These are phyloP conservation scores for Pseudocercospora pini-densiflorae DNA, from an alignment of 2,329 filamentous ascomycete species.

Conservation along the genomic window DNA sequence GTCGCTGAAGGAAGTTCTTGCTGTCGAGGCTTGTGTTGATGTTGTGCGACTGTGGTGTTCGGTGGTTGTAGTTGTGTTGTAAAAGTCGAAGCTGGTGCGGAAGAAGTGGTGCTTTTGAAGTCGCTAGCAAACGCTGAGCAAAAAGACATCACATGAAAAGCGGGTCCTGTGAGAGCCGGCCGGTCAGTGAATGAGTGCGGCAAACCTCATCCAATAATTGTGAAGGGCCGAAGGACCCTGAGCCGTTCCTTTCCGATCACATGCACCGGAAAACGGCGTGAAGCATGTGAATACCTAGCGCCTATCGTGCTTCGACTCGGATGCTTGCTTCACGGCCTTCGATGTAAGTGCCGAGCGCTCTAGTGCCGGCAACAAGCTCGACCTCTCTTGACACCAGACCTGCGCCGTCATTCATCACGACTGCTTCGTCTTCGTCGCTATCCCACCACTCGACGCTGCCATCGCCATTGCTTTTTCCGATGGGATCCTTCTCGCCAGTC, in stretches of 20 bases:
- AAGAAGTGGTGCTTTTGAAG: neutral
- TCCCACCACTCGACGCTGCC: constrained; percentile 45
- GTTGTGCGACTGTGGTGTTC: neutral
- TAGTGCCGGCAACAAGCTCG: constrained; percentile 77
- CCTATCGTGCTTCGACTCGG: constrained; percentile 54
- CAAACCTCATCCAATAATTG: neutral
- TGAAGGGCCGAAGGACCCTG: neutral
- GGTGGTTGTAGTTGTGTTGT: neutral
- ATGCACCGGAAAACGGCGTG: neutral
- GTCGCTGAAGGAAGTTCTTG: neutral
- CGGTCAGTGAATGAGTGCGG: neutral
- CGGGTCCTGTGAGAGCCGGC: neutral
- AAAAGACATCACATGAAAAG: neutral
- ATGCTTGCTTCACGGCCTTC: constrained; percentile 73
- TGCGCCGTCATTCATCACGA: constrained; percentile 43
- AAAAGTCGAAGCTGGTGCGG: neutral
- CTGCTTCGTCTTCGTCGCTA: constrained; percentile 45
- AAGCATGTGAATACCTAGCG: neutral
- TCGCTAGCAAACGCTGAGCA: neutral
- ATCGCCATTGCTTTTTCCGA: constrained; percentile 59
- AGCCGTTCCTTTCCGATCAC: neutral
- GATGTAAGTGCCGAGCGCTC: constrained; percentile 81
- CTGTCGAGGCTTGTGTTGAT: neutral
- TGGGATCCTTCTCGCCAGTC: constrained; percentile 87
- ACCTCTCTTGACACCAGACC: constrained; percentile 79